Evolutionary conservation across 2,329 filamentous ascomycete species (phyloP), one percentile per base, ranked within the genome.

Genomic region (Nothophoma quercina): DNA sequence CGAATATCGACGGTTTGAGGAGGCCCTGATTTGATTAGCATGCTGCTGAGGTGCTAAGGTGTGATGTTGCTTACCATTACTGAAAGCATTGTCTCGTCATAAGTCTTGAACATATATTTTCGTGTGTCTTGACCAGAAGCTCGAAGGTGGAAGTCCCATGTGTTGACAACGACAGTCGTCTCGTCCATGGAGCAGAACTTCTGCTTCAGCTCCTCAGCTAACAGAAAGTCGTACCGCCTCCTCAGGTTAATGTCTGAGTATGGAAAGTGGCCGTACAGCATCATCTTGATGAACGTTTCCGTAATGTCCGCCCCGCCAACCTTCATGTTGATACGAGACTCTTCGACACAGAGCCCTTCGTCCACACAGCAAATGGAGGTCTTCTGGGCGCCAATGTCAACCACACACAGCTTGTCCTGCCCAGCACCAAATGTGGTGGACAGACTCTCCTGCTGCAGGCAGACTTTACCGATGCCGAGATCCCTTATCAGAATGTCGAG

Each of bases 331-430:
- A 99, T 85, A 13, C 95, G 86, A 13, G 95, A 99, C 70, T 97
- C 93, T 59, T 98, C 95, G 21, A 96, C 84, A 68, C 91, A 92
- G 76, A 99, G 89, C 2, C 95, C 95, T 73, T 99, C 95, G 67
- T 99, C 95, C 9, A 99, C 93, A 63, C 95, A 99, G 57, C 93
- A 93, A 25, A 99, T 89, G 0, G 95, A 96, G 1, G 95, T 98
- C 81, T 99, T 99, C 71, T 98, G 92, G 1, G 95, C 93, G 10
- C 95, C 95, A 50, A 99, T 89, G 71, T 99, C 95, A 9, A 99
- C 92, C 49, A 99, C 92, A 65, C 95, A 99, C 16, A 91, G 90
- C 57, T 90, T 91, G 1, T 93, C 96, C 69, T 96, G 97, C 7
- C 95, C 95, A 4, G 93, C 95, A 10, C 95, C 95, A 71, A 96